These are phyloP conservation scores for Senna siamea DNA, from an alignment of 306 rosid genomes.

Conservation along the genomic window DNA sequence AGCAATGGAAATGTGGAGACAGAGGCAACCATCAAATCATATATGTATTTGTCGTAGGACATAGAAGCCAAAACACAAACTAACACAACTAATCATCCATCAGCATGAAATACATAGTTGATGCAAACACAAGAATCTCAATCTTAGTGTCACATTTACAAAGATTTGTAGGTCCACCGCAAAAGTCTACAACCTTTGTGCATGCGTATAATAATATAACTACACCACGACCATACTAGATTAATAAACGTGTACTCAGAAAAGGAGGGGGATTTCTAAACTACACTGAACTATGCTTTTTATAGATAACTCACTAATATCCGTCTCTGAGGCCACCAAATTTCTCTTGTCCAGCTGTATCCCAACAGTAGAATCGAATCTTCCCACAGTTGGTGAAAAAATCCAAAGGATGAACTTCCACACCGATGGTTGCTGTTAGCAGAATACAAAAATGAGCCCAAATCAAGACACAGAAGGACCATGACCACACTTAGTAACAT, in stretches of 20 bases:
- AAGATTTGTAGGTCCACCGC: neutral
- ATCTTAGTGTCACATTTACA: neutral
- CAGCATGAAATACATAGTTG: neutral
- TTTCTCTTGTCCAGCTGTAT: conserved; percentile 81
- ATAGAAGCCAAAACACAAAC: neutral
- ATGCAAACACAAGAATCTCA: neutral
- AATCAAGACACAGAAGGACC: neutral
- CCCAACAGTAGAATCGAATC: conserved; percentile 83
- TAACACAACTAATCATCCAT: neutral
- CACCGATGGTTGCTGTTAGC: conserved; percentile 72
- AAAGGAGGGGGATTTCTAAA: neutral
- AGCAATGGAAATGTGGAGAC: neutral
- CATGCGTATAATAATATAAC: neutral
- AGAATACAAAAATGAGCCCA: neutral
- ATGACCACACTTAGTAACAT: neutral
- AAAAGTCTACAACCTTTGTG: neutral
- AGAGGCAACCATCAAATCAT: neutral
- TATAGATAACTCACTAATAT: conserved; percentile 61
- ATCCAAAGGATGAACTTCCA: conserved; percentile 81
- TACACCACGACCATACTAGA: neutral
- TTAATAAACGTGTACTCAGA: neutral
- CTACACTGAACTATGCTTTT: neutral
- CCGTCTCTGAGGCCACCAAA: conserved; percentile 85
- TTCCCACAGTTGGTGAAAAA: conserved; percentile 82
- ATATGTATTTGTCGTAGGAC: too few species aligned